Conservation (phyloP, 2,329 filamentous ascomycete genomes). For the Cercospora nicotianae region DNA sequence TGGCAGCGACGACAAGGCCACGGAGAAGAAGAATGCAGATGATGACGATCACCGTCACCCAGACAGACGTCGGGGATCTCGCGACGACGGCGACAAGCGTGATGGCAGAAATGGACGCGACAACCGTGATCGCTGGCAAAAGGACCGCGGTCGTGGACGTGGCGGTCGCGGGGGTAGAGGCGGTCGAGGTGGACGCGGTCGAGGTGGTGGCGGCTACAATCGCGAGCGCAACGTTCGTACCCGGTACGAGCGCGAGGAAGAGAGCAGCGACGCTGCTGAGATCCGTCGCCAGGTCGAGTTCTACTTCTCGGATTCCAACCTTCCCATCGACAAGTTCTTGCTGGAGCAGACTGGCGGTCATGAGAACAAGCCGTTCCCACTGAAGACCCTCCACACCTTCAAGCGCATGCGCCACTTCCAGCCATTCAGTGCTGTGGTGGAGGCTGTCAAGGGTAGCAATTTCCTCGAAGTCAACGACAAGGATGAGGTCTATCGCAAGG, state of each 20-base stretch:
- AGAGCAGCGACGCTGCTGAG: slow-evolving; percentile 73
- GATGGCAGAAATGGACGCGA: slow-evolving; percentile 24
- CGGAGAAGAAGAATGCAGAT: slow-evolving; percentile 20
- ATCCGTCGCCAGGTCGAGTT: slow-evolving; percentile 95
- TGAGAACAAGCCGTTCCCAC: slow-evolving; percentile 76
- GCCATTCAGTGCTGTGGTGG: slow-evolving; percentile 78
- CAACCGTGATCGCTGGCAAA: slow-evolving; percentile 20
- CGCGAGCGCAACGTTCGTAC: slow-evolving; percentile 27
- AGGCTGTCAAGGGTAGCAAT: slow-evolving; percentile 75
- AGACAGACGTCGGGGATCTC: slow-evolving; percentile 13
- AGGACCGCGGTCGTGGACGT: slow-evolving; percentile 18
- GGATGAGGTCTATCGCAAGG: slow-evolving; percentile 74
- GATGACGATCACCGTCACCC: slow-evolving; percentile 26
- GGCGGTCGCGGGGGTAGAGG: slow-evolving; percentile 22
- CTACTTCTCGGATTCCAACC: slow-evolving; percentile 91
- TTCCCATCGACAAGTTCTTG: slow-evolving; percentile 85
- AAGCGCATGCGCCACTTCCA: slow-evolving; percentile 96
- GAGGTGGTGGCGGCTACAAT: slow-evolving; percentile 22
- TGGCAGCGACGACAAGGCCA: slow-evolving; percentile 20
- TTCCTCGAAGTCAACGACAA: slow-evolving; percentile 72
- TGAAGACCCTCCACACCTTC: slow-evolving; percentile 79
- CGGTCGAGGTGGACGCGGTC: slow-evolving; percentile 12
- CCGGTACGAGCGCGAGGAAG: slow-evolving; percentile 54
- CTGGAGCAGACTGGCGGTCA: slow-evolving; percentile 74
- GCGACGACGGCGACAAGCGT: slow-evolving; percentile 20